These are phyloP conservation scores for Dichotomocladium elegans DNA, from an alignment of 371 early-diverging fungal species.

Conservation along the genomic window DNA sequence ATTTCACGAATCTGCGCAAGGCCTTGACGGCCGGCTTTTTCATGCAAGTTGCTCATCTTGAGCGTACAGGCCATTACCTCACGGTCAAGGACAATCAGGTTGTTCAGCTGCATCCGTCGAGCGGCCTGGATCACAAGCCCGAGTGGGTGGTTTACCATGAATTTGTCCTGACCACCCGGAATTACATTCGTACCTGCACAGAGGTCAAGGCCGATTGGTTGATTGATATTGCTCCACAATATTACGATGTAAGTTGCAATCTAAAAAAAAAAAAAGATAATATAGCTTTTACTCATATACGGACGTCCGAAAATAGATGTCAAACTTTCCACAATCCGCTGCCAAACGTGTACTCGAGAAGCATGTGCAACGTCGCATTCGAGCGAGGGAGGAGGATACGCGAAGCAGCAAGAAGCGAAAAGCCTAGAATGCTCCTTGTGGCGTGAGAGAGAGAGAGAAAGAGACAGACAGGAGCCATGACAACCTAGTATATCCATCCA, in stretches of 20 bases:
- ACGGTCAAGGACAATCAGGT: conserved; percentile 96
- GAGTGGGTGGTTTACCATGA: conserved; percentile 98
- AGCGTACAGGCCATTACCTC: conserved; percentile 83
- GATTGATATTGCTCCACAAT: conserved; percentile 81
- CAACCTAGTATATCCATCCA: no score
- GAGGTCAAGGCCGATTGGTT: conserved; percentile 91
- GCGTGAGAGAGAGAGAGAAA: no score
- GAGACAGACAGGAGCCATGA: no score
- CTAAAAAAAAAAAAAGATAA: no score
- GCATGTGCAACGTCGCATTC: conserved; percentile 34
- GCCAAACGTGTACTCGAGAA: conserved; percentile 80
- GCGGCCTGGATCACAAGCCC: conserved; percentile 83
- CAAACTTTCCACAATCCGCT: conserved; percentile 88
- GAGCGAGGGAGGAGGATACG: conserved; percentile 28
- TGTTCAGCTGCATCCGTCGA: conserved; percentile 94
- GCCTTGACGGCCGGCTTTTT: conserved; percentile 92
- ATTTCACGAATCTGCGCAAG: conserved; percentile 81
- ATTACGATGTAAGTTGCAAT: conserved; percentile 54
- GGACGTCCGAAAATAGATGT: no score
- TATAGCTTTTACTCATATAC: no score
- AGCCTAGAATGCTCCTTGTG: conserved; percentile 10
- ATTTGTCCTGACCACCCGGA: conserved; percentile 92
- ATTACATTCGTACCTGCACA: conserved; percentile 92
- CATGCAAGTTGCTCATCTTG: conserved; percentile 95
- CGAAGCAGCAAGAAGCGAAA: conserved; percentile 31